A percentile compares a stretch with the other conserved stretches of the same genome.
These are phyloP conservation scores for Annona squamosa DNA, from an alignment of 164 flowering plant genomes.

Conservation along the genomic window DNA sequence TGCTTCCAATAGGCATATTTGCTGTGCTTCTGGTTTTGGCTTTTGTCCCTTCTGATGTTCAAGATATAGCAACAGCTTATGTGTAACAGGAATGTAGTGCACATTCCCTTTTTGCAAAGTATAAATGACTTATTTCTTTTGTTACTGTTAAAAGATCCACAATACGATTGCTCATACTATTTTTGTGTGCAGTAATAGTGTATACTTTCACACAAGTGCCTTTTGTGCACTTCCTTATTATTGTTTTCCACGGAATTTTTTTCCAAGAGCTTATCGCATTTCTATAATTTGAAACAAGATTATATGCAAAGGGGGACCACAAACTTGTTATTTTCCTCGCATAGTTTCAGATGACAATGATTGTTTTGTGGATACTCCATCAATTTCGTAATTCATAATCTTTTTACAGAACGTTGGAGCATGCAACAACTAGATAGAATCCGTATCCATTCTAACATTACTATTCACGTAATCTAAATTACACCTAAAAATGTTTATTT, in stretches of 20 bases:
- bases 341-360: too few relatives aligned
- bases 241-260: background rate
- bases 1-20: slow-evolving; percentile 67
- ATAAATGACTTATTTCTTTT: background rate
- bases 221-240: background rate
- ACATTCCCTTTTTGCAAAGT: background rate
- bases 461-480: too few relatives aligned
- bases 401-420: too few relatives aligned
- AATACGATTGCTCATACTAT: too few relatives aligned
- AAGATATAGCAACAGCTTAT: slow-evolving; percentile 37
- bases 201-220: background rate
- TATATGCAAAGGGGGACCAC: background rate
- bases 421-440: too few relatives aligned
- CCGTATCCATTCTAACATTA: too few relatives aligned
- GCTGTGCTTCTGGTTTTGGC: slow-evolving; percentile 62
- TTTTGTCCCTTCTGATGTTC: slow-evolving; percentile 55
- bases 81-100: slow-evolving; percentile 23
- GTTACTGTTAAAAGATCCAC: background rate
- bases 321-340: background rate
- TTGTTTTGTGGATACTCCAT: background rate
- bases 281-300: background rate
- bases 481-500: too few relatives aligned
- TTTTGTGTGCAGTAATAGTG: background rate
- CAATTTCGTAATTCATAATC: too few relatives aligned
- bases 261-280: background rate